Base-by-base conservation (phyloP, 2,329 filamentous ascomycete genomes). In the Neopestalotiopsis rosae region DNA sequence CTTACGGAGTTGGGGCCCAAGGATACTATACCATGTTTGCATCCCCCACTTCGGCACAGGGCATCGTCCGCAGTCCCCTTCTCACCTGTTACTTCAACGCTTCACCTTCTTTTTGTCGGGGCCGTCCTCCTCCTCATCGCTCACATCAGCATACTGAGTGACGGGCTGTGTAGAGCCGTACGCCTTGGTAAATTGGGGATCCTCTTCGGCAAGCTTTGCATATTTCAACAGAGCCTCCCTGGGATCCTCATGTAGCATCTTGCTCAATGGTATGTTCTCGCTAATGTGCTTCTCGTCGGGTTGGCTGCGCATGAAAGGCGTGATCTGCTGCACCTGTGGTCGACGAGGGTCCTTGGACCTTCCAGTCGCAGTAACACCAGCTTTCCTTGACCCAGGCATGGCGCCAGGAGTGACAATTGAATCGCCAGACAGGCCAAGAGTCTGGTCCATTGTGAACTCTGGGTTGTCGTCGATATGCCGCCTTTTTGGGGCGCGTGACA, bases 241-340 rank as follows among this genome's bases (percentile, higher is more conserved):
- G 0, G 96, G 96, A 83, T 99, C 96, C 79, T 99, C 96, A 80
- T 99, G 95, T 62, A 97, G 87, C 94, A 99, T 97, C 71, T 90
- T 91, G 71, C 94, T 95, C 13, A 98, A 87, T 34, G 95, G 94
- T 66, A 98, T 97, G 72, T 93, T 93, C 77, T 95, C 90, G 74
- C 91, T 91, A 70, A 99, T 94, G 78, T 97, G 94, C 76, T 92
- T 92, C 79, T 95, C 93, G 79, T 98, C 95, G 0, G 95, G 95
- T 76, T 96, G 93, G 70, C 87, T 93, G 80, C 97, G 96, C 74
- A 93, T 92, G 78, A 98, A 98, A 0, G 96, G 96, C 10, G 96
- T 98, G 67, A 92, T 88, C 68, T 89, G 87, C 4, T 94, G 95
- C 61, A 97, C 87, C 74, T 97, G 90, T n/a, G 96, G 96, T 70